phyloP scores from a whole-genome alignment of 2,329 filamentous ascomycete species.

The Meredithiella fracta region DNA sequence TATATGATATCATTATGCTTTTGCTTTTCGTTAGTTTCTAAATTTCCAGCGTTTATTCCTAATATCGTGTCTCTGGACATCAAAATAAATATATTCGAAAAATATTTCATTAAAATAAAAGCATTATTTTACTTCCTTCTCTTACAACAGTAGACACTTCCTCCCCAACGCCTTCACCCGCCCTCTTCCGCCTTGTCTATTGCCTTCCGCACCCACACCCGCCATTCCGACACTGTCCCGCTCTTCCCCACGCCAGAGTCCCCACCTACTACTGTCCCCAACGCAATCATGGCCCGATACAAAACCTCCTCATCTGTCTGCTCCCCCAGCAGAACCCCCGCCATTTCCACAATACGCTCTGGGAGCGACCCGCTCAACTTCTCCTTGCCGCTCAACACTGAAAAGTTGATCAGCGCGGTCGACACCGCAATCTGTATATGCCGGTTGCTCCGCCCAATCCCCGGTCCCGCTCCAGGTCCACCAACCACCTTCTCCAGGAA shows the following conservation, averaged over 20 bases:
- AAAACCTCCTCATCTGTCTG: conserved; percentile 67
- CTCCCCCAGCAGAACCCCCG: conserved; percentile 45
- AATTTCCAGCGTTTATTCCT: neutral
- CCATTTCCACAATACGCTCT: conserved; percentile 40
- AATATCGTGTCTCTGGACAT: too few species aligned
- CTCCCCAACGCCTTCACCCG: conserved; percentile 29
- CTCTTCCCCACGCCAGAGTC: conserved; percentile 23
- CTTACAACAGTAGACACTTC: conserved; percentile 25
- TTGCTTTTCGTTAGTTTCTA: neutral
- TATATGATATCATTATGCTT: neutral
- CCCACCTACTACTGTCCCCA: conserved; percentile 51
- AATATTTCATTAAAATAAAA: too few species aligned
- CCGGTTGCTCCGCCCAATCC: conserved; percentile 45
- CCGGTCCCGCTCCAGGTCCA: conserved; percentile 24
- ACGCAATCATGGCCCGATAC: conserved; percentile 64
- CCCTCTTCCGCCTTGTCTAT: conserved; percentile 30
- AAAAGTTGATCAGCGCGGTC: conserved; percentile 71
- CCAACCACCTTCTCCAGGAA: conserved; percentile 48
- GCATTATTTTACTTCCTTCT: neutral
- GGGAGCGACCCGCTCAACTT: conserved; percentile 25
- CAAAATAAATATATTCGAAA: too few species aligned
- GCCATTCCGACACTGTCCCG: conserved; percentile 8
- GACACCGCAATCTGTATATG: conserved; percentile 71
- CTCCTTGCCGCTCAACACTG: conserved; percentile 40
- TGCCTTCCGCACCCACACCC: conserved; percentile 26